Evolutionary conservation across 2,329 filamentous ascomycete genomes (phyloP).

Genomic region (Botrytis deweyae): DNA sequence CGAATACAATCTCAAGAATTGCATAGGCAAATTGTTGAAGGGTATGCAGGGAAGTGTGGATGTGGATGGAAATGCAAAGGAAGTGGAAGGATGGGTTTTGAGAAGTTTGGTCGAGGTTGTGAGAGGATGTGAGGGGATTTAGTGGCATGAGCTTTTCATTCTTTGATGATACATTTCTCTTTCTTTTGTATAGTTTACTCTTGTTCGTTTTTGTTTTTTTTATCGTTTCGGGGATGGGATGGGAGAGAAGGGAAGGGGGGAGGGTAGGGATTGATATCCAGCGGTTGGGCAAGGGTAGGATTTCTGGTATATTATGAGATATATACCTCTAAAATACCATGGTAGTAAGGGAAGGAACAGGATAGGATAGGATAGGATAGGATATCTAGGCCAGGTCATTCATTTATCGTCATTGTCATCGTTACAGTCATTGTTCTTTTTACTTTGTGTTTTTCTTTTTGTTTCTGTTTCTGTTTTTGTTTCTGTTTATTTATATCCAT

Average conservation of each 20-base stretch:
- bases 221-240: neutral
- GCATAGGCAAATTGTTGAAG: slow-evolving; percentile 18
- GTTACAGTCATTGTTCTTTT: neutral
- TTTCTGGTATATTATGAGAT: neutral
- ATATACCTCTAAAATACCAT: neutral
- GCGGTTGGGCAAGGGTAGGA: neutral
- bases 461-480: too few species aligned
- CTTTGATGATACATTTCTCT: neutral
- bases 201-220: neutral
- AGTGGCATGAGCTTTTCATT: neutral
- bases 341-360: neutral
- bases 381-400: neutral
- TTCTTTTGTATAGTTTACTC: neutral
- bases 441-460: neutral
- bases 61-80: neutral
- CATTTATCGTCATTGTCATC: neutral
- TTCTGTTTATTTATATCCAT: neutral
- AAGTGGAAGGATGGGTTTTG: slow-evolving; percentile 21
- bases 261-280: neutral
- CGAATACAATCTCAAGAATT: slow-evolving; percentile 13
- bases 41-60: slow-evolving; percentile 21
- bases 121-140: slow-evolving; percentile 22
- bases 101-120: slow-evolving; percentile 26
- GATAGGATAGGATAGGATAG: neutral
- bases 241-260: neutral